Percentiles rank a stretch among this genome's conserved stretches.
These are phyloP conservation scores for Colletotrichum abscissum DNA, from an alignment of 2,329 filamentous ascomycete species.

Conservation along the genomic window DNA sequence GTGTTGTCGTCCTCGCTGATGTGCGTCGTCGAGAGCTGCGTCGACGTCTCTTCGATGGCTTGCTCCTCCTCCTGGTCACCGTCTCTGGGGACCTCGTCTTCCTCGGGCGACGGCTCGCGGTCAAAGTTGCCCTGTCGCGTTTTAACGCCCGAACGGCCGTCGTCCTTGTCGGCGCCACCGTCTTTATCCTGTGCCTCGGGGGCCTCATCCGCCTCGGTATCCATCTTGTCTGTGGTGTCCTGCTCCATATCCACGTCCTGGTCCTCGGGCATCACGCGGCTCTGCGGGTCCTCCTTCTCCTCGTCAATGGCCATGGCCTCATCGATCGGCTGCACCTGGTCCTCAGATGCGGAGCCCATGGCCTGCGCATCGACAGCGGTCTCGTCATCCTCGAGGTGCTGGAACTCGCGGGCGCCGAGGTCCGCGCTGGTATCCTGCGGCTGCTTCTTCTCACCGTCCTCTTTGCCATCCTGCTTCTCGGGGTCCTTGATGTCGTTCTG, in stretches of 20 bases:
- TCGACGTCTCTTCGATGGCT: conserved; percentile 63
- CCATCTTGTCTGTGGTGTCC: conserved; percentile 58
- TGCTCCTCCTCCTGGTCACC: conserved; percentile 61
- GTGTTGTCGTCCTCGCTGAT: conserved; percentile 59
- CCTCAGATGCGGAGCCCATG: conserved; percentile 86
- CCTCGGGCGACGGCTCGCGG: conserved; percentile 55
- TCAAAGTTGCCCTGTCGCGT: conserved; percentile 70
- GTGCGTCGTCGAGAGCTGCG: conserved; percentile 79
- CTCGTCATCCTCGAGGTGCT: conserved; percentile 89
- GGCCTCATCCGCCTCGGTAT: conserved; percentile 45
- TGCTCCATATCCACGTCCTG: conserved; percentile 57
- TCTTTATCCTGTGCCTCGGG: conserved; percentile 42
- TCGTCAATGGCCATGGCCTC: conserved; percentile 91
- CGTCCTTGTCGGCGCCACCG: conserved; percentile 54
- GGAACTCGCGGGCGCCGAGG: conserved; percentile 85
- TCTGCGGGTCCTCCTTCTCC: conserved; percentile 64
- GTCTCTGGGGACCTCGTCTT: conserved; percentile 46
- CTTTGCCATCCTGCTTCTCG: conserved; percentile 60
- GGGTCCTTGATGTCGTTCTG: conserved; percentile 82
- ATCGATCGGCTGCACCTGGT: conserved; percentile 87
- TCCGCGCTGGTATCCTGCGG: conserved; percentile 70
- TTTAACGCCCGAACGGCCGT: conserved; percentile 69
- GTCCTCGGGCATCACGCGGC: conserved; percentile 64
- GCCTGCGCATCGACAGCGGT: conserved; percentile 89
- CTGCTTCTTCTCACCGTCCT: conserved; percentile 60